Base-by-base conservation (phyloP, 495 filamentous ascomycete genomes). In the Venustampulla echinocandica region DNA sequence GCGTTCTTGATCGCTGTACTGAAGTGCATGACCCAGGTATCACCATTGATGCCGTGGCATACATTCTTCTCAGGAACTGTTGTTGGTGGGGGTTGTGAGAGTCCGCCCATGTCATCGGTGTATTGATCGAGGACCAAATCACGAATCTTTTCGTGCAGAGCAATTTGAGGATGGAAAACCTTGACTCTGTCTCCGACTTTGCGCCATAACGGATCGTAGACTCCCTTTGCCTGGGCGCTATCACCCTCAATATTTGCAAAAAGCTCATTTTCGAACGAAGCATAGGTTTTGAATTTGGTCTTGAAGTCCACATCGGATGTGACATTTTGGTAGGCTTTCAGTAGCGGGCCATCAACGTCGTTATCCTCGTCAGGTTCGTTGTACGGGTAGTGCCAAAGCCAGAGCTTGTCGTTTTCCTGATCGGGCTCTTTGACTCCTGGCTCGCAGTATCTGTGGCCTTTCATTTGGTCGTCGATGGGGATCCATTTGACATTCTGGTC, bases 141-240 rank as follows among this genome's bases (percentile, higher is more conserved):
- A 1, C 23, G 13, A 3, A 52, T 52, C 3, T 34, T 30, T 2
- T 36, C 6, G 27, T 52, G 49, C 11, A 18, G 50, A 7, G 30
- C 1, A 2, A 35, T 2, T 25, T 52, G 49, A 4, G 49, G 49
- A 47, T 52, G 49, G 20, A 52, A 52, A 1, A 52, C 21, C 49
- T 49, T 52, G 7, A 30, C 42, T 10, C 49, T 38, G 4, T 11
- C 21, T 15, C 49, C 49, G 39, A 52, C 18, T 13, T 17, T 2
- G 18, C 32, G 33, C 18, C 4, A n/a, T 21, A 37, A 39, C 3
- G 23, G 18, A 35, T 46, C 20, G 10, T 11, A n/a, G 6, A 25
- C 10, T 10, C 11, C 23, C n/a, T 10, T 41, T 24, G 15, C 33
- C 17, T 41, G 22, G n/a, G n/a, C n/a, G n/a, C n/a, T n/a, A n/a